Percentiles rank a stretch among this genome's conserved stretches.
phyloP scores from a whole-genome alignment of 768 basidiomycete genomes.

The Russula foetens region DNA sequence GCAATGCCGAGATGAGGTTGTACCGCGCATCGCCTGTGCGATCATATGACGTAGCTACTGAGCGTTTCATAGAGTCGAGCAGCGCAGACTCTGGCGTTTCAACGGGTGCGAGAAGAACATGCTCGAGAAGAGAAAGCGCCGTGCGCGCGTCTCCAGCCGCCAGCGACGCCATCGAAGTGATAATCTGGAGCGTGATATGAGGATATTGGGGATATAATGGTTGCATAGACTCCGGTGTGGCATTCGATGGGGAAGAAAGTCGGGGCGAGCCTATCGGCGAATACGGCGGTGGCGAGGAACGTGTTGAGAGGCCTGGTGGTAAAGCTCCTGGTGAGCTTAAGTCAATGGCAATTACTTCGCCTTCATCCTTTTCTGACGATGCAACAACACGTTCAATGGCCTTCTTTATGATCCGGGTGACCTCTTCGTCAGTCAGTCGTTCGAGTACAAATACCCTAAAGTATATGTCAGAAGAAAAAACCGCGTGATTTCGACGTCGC shows the following conservation, averaged over 20 bases:
- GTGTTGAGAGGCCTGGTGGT: background rate
- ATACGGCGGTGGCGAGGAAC: background rate
- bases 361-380: background rate
- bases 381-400: conserved; percentile 36
- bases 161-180: conserved; percentile 44
- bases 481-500: conserved; percentile 19
- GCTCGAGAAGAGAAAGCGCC: conserved; percentile 74
- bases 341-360: too few relatives aligned
- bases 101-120: conserved; percentile 43
- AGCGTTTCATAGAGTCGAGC: conserved; percentile 50
- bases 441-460: conserved; percentile 67
- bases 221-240: background rate
- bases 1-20: conserved; percentile 79
- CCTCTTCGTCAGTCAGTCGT: conserved; percentile 55
- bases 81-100: conserved; percentile 40
- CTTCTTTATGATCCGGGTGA: conserved; percentile 48
- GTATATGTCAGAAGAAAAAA: background rate
- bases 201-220: conserved; percentile 25
- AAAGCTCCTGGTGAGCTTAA: background rate
- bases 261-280: conserved; percentile 4
- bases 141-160: conserved; percentile 68
- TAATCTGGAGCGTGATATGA: conserved; percentile 39
- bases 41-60: conserved; percentile 63
- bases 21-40: conserved; percentile 69
- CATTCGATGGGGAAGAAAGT: conserved; percentile 15